Conservation (phyloP, 129 eudicot species). For the Lactuca saligna region DNA sequence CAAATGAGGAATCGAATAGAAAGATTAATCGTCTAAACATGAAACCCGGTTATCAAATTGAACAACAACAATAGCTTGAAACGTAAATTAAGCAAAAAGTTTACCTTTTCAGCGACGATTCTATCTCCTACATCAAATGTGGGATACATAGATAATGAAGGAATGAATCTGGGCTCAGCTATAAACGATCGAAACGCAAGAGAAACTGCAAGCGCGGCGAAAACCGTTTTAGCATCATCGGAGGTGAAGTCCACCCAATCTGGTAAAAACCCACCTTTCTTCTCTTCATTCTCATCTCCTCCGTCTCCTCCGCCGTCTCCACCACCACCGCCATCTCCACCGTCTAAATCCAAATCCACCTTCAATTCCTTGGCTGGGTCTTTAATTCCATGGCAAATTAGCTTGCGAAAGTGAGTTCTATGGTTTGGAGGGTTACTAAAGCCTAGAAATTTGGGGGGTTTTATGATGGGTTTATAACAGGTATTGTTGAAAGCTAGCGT, state of each 20-base stretch:
- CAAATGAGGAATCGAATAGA: background rate
- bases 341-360: slow-evolving; percentile 32
- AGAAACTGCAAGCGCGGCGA: slow-evolving; percentile 78
- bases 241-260: slow-evolving; percentile 85
- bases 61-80: background rate
- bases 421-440: slow-evolving; percentile 17
- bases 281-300: slow-evolving; percentile 47
- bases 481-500: slow-evolving; percentile 25
- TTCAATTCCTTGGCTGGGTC: slow-evolving; percentile 52
- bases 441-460: slow-evolving; percentile 32
- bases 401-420: slow-evolving; percentile 24
- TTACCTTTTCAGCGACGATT: slow-evolving; percentile 93
- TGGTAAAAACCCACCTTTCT: slow-evolving; percentile 60
- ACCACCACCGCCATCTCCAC: slow-evolving; percentile 56
- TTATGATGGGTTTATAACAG: slow-evolving; percentile 28
- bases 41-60: background rate
- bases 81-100: background rate
- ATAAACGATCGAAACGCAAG: slow-evolving; percentile 85
- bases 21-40: slow-evolving; percentile 3
- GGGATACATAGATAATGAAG: slow-evolving; percentile 97
- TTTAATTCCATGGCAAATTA: slow-evolving; percentile 44
- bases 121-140: slow-evolving; percentile 98
- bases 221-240: slow-evolving; percentile 85
- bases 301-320: slow-evolving; percentile 65
- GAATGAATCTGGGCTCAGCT: slow-evolving; percentile 97